A percentile compares a stretch with the other conserved stretches of the same genome.
Evolutionary conservation across 2,329 filamentous ascomycete species (phyloP).

Genomic region (Tolypocladium nubicola): DNA sequence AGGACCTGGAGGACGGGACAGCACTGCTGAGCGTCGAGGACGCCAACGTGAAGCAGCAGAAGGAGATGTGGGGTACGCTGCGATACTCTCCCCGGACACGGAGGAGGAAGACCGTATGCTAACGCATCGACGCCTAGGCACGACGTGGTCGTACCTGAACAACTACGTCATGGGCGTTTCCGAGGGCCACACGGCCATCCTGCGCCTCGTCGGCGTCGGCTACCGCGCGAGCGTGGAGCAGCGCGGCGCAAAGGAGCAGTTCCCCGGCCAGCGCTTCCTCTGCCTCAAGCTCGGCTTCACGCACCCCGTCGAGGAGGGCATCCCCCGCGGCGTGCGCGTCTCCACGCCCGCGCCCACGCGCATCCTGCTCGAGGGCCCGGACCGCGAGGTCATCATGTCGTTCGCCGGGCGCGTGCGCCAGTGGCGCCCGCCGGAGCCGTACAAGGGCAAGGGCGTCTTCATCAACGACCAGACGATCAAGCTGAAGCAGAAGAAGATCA

Average conservation of each 20-base stretch:
- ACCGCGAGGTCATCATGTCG: conserved; percentile 79
- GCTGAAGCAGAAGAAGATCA: conserved; percentile 96
- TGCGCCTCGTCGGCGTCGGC: conserved; percentile 88
- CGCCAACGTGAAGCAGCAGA: conserved; percentile 58
- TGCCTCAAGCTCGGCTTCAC: conserved; percentile 94
- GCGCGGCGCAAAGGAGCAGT: conserved; percentile 62
- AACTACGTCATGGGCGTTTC: conserved; percentile 90
- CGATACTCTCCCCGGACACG: too few relatives aligned
- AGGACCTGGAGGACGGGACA: conserved; percentile 53
- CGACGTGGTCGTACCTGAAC: conserved; percentile 77
- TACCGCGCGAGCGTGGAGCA: conserved; percentile 84
- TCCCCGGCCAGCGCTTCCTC: conserved; percentile 77
- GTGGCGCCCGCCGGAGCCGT: conserved; percentile 91
- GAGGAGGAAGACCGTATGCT: background rate
- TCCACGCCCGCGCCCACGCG: conserved; percentile 85
- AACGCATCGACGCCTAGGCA: conserved; percentile 44
- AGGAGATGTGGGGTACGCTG: conserved; percentile 84
- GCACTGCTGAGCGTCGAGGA: conserved; percentile 62
- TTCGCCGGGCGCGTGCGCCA: conserved; percentile 81
- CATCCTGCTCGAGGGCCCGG: conserved; percentile 77
- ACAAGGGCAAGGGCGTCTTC: conserved; percentile 99
- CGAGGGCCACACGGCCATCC: conserved; percentile 88
- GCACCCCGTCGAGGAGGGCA: conserved; percentile 82
- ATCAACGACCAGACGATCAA: conserved; percentile 96
- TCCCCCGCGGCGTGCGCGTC: conserved; percentile 75